Percentiles rank a stretch among this genome's conserved stretches.
Evolutionary conservation across 2,329 filamentous ascomycete species (phyloP).

Genomic region (Decorospora gaudefroyi): DNA sequence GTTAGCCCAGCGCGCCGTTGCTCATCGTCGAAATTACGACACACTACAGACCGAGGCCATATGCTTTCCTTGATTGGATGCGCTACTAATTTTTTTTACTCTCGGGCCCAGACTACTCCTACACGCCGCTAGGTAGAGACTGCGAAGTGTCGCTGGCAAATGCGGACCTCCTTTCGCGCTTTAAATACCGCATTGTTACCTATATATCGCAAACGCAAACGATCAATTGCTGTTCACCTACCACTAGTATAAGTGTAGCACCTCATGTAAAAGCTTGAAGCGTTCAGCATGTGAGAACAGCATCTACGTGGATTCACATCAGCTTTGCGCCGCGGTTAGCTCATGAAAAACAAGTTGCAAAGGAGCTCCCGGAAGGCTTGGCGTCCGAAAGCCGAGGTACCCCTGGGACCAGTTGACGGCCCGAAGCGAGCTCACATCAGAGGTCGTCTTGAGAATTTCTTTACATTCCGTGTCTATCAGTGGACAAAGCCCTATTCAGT

Average conservation of each 20-base stretch:
- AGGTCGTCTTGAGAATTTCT: constrained; percentile 13
- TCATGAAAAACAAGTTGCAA: constrained; percentile 8
- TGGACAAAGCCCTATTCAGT: constrained; percentile 12
- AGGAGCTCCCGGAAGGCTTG: constrained; percentile 4
- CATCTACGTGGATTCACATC: background rate
- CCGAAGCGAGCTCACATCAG: background rate
- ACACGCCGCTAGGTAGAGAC: no score
- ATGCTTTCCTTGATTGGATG: constrained; percentile 22
- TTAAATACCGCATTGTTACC: no score
- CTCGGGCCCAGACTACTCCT: constrained; percentile 4
- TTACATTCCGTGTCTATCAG: constrained; percentile 39
- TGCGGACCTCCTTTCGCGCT: constrained; percentile 15
- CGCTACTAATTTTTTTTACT: constrained; percentile 3
- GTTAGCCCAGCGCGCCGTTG: constrained; percentile 24
- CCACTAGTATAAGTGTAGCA: no score
- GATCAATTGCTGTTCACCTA: no score
- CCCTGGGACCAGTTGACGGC: constrained; percentile 1
- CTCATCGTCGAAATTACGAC: constrained; percentile 27
- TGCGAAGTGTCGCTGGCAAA: constrained; percentile 3
- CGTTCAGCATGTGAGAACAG: background rate
- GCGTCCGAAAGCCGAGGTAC: constrained; percentile 6
- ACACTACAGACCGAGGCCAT: constrained; percentile 29
- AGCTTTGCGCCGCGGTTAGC: no score
- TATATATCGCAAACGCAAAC: no score
- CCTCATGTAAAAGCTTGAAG: background rate